These are phyloP conservation scores for Knoxdaviesia capensis DNA, from an alignment of 2,329 filamentous ascomycete species.

Conservation along the genomic window DNA sequence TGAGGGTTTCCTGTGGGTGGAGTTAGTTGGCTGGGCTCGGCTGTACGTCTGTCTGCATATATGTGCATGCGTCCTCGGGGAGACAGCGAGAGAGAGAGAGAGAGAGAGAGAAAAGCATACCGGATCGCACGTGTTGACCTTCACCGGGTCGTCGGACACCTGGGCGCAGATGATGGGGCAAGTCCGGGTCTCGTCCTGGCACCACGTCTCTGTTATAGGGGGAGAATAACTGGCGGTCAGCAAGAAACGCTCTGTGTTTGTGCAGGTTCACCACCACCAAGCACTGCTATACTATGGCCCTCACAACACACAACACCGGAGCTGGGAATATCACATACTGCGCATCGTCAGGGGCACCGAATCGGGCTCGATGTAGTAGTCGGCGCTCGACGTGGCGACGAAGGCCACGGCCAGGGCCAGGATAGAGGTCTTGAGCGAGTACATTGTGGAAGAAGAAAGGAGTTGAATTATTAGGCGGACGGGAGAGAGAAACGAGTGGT, in stretches of 20 bases:
- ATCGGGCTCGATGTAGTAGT: slow-evolving; percentile 41
- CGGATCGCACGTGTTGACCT: slow-evolving; percentile 46
- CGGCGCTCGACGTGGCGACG: slow-evolving; percentile 29
- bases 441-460: slow-evolving; percentile 20
- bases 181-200: slow-evolving; percentile 35
- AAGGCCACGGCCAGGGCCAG: slow-evolving; percentile 34
- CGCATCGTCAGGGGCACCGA: slow-evolving; percentile 31
- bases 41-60: background rate
- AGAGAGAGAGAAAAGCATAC: slow-evolving; percentile 19
- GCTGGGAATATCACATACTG: slow-evolving; percentile 19
- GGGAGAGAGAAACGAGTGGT: no score
- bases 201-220: slow-evolving; percentile 36
- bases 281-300: no score
- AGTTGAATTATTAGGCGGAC: no score
- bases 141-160: slow-evolving; percentile 24
- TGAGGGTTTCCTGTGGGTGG: slow-evolving; percentile 30
- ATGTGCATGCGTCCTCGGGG: background rate
- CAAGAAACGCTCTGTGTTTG: background rate
- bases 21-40: background rate
- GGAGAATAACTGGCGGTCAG: background rate
- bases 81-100: background rate
- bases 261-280: no score
- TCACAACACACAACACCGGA: no score
- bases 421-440: slow-evolving; percentile 29
- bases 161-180: slow-evolving; percentile 60